Conservation (phyloP, 768 basidiomycete genomes). For the Trametes cubensis region DNA sequence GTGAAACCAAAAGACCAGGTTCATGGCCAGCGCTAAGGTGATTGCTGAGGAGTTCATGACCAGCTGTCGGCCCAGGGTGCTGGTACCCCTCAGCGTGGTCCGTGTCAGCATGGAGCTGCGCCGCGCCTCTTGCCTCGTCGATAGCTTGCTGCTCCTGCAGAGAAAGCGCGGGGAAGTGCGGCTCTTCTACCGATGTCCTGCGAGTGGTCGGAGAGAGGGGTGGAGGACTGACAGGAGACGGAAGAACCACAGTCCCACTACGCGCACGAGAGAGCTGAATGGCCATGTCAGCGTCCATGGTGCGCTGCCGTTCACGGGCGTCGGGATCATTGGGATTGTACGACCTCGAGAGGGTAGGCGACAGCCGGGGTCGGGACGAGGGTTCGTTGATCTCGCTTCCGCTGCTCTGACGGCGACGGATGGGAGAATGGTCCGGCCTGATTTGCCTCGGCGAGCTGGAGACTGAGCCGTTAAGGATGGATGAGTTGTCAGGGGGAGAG, state of each 20-base stretch:
- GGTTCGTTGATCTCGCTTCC: conserved; percentile 37
- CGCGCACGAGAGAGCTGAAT: conserved; percentile 76
- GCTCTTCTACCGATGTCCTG: conserved; percentile 32
- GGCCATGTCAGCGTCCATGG: conserved; percentile 95
- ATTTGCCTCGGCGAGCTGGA: conserved; percentile 32
- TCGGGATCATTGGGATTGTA: conserved; percentile 74
- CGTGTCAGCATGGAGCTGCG: conserved; percentile 23
- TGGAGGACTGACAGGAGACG: conserved; percentile 39
- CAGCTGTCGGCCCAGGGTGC: conserved; percentile 38
- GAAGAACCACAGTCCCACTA: conserved; percentile 53
- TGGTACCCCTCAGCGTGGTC: conserved; percentile 24
- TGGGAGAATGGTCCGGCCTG: conserved; percentile 31
- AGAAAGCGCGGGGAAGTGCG: conserved; percentile 47
- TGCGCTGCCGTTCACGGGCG: conserved; percentile 82
- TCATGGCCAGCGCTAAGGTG: conserved; percentile 47
- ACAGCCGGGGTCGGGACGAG: conserved; percentile 50
- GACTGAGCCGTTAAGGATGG: conserved; percentile 29
- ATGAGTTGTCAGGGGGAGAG: conserved; percentile 31
- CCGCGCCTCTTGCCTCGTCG: conserved; percentile 41
- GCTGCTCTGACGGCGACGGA: conserved; percentile 29
- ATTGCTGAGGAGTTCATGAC: conserved; percentile 39
- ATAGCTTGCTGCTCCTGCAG: conserved; percentile 53
- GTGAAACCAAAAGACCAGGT: conserved; percentile 47
- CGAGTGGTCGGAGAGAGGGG: conserved; percentile 38
- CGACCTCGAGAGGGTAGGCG: conserved; percentile 64